Conservation (phyloP, 2,329 filamentous ascomycete species). For the Pseudogymnoascus sp. region DNA sequence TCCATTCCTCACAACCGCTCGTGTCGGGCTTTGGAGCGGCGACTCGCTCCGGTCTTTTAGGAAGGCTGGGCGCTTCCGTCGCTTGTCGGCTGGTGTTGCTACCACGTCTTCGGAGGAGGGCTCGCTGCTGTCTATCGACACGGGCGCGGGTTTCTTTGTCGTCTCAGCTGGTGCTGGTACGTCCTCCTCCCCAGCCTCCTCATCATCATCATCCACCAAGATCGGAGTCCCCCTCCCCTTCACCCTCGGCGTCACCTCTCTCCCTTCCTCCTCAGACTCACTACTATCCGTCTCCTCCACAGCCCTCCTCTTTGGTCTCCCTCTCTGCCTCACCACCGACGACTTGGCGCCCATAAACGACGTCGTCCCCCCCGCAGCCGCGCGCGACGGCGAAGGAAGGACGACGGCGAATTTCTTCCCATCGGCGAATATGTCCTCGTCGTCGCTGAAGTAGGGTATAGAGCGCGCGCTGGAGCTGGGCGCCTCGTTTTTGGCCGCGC, state of each 20-base stretch:
- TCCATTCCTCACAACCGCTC: not conserved
- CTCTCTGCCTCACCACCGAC: not conserved
- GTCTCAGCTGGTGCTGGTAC: not conserved
- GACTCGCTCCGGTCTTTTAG: not conserved
- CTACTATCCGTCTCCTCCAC: not conserved
- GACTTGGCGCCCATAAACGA: not conserved
- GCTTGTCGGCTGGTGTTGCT: not conserved
- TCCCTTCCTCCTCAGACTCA: not conserved
- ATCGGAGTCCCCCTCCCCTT: not conserved
- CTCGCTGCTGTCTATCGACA: not conserved
- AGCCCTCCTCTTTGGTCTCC: not conserved
- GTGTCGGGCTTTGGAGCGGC: not conserved
- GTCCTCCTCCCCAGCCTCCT: not conserved
- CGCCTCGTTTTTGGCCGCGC: not conserved
- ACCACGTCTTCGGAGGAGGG: not conserved
- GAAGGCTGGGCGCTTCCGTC: not conserved
- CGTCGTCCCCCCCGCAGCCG: too few species aligned
- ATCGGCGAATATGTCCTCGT: not conserved
- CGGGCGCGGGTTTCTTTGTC: not conserved
- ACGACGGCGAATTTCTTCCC: conserved; percentile 4
- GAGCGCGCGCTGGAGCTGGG: not conserved
- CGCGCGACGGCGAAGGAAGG: not conserved
- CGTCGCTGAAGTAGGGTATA: not conserved
- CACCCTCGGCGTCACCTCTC: not conserved
- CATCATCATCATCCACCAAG: not conserved